Base-by-base conservation (phyloP, 2,329 filamentous ascomycete species). In the Calonectria henricotiae region DNA sequence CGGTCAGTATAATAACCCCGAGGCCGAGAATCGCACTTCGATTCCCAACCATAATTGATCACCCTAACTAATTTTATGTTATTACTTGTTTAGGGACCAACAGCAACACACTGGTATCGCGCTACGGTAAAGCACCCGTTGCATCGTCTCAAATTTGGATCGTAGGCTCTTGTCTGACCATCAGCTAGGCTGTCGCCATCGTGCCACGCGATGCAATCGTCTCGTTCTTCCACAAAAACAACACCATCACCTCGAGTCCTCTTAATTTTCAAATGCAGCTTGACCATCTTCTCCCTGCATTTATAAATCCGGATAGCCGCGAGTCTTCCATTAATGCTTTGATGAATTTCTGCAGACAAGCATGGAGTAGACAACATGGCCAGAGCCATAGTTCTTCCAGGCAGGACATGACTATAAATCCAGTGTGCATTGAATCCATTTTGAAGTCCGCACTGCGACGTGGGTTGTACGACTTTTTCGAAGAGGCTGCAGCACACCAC, bases 81-180 rank as follows among this genome's bases (percentile, higher is more conserved):
- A 37, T 23, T 32, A 7, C 27, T 32, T 15, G 12, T 46, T 0
- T 4, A 77, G 75, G 75, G 74, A 0, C 70, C 74, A 13, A 62
- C n/a, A 3, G 75, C 73, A 17, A 78, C 67, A 2, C 77, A 79
- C 15, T 75, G 74, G 73, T 79, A 79, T 71, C 74, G 72, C 43
- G 27, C 67, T 6, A 62, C 73, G 49, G 76, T 74, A 75, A 23
- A 70, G 43, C 11, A 5, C 13, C 35, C 32, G 20, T 32, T 32
- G 15, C 2, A 8, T 1, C n/a, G 35, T 39, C 20, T 23, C 5
- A 23, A 4, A 30, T 12, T 6, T 12, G 32, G 17, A 46, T 25
- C 25, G 20, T 8, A 54, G 20, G 32, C 41, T 11, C 37, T 37
- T 1, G 9, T 39, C 44, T 11, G 9, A 6, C 25, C 61, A 49